Percentiles rank a stretch among this genome's conserved stretches.
Conservation (phyloP, 345 rosid species). For the Pistacia vera region DNA sequence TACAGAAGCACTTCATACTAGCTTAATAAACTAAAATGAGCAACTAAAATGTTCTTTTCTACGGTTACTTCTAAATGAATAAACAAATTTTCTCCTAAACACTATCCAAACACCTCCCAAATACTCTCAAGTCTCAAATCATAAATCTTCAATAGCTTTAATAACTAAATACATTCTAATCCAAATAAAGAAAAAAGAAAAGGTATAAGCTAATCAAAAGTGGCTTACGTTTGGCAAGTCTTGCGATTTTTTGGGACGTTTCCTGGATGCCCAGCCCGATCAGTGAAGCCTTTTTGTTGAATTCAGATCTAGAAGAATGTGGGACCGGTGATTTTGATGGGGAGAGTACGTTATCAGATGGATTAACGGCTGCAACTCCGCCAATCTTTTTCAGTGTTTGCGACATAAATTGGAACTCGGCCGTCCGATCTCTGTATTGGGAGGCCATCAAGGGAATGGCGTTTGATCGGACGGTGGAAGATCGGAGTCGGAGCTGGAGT, state of each 20-base stretch:
- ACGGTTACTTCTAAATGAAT: not conserved
- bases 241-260: constrained; percentile 67
- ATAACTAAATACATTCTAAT: not conserved
- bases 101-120: not conserved
- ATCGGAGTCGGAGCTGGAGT: not conserved
- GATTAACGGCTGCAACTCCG: constrained; percentile 39
- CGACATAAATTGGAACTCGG: constrained; percentile 74
- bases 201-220: not conserved
- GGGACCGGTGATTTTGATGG: constrained; percentile 35
- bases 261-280: constrained; percentile 68
- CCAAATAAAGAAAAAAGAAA: not conserved
- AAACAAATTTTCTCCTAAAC: not conserved
- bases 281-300: constrained; percentile 74
- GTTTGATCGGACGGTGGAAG: not conserved
- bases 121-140: not conserved
- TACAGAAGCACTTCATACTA: not conserved
- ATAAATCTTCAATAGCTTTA: not conserved
- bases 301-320: constrained; percentile 71
- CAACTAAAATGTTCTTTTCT: not conserved
- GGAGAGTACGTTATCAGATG: constrained; percentile 21
- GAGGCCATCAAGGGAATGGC: constrained; percentile 45
- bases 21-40: not conserved
- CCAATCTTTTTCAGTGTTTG: constrained; percentile 73
- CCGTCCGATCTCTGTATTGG: constrained; percentile 74
- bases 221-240: constrained; percentile 67